Evolutionary conservation across 257 asterid species (phyloP), one percentile per base, ranked within the genome.

Genomic region (Oldenlandia corymbosa): DNA sequence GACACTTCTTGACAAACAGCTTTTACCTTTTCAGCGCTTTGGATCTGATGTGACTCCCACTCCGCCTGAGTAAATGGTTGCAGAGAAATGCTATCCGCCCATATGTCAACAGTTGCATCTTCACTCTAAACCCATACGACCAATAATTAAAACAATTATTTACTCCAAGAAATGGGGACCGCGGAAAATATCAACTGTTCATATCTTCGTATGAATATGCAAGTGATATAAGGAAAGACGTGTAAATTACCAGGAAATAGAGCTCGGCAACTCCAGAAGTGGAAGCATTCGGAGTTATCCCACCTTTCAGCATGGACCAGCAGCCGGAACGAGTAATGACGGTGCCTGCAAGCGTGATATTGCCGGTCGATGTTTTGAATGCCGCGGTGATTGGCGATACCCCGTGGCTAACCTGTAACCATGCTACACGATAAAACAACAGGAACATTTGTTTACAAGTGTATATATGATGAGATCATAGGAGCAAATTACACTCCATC

Each of bases 221-320:
- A n/a, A n/a, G n/a, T n/a, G n/a, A n/a, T n/a, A n/a, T n/a, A n/a
- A n/a, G n/a, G n/a, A n/a, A n/a, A n/a, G n/a, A n/a, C n/a, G n/a
- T n/a, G n/a, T n/a, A n/a, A n/a, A n/a, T n/a, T n/a, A 95, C 83
- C 75, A 67, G 66, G 86, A 81, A 56, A 64, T n/a, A 75, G 14
- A 88, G 85, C 0, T 72, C 21, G 0, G 78, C 79, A 5, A 73
- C 79, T 17, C 79, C 85, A 4, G 91, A n/a, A n/a, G n/a, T n/a
- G n/a, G n/a, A 72, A 54, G 48, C 45, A 50, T 74, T 75, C 9
- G 69, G 81, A 16, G 70, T 60, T 1, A 86, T 5, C 11, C 95
- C n/a, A 88, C 95, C 91, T 68, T 84, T 86, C 12, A 84, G 81
- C 88, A 86, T 80, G 23, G 88, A 78, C 95, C 91, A 86, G 34